These are phyloP conservation scores for Colletotrichum lini DNA, from an alignment of 2,329 filamentous ascomycete species.

Conservation along the genomic window DNA sequence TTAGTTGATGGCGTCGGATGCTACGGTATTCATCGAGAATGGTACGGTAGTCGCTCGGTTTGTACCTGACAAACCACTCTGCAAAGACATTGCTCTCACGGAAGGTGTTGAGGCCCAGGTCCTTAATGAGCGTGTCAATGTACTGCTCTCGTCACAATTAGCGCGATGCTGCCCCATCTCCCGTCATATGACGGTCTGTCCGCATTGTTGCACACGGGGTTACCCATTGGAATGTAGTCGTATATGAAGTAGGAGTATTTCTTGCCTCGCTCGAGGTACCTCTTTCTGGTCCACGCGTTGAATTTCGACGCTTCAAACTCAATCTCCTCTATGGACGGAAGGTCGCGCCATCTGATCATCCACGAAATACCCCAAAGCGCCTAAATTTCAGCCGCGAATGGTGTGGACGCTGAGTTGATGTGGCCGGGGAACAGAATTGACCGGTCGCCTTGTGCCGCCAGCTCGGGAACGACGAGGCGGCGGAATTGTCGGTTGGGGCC, in stretches of 20 bases:
- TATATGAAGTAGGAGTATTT: conserved; percentile 51
- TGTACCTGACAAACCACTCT: neutral
- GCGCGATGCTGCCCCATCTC: neutral
- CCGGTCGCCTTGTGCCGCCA: conserved; percentile 50
- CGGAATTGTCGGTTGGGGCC: conserved; percentile 47
- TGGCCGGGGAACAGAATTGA: conserved; percentile 51
- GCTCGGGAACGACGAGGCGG: conserved; percentile 44
- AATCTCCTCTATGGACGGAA: conserved; percentile 47
- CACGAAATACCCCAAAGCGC: conserved; percentile 51
- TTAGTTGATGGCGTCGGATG: too few species aligned
- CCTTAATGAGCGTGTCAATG: conserved; percentile 42
- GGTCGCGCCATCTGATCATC: conserved; percentile 46
- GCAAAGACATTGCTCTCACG: conserved; percentile 30
- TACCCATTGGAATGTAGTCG: conserved; percentile 51
- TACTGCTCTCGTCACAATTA: conserved; percentile 38
- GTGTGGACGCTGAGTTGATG: conserved; percentile 50
- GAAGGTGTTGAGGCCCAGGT: conserved; percentile 40
- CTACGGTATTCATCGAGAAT: neutral
- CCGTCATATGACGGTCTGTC: neutral
- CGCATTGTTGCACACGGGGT: neutral
- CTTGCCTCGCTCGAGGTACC: conserved; percentile 50
- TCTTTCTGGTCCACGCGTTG: conserved; percentile 51
- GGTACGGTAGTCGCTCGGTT: neutral
- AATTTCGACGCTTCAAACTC: conserved; percentile 49
- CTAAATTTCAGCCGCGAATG: conserved; percentile 48